Percentiles rank a stretch among this genome's conserved stretches.
Conservation (phyloP, 495 filamentous ascomycete genomes). For the Podospora anserina region DNA sequence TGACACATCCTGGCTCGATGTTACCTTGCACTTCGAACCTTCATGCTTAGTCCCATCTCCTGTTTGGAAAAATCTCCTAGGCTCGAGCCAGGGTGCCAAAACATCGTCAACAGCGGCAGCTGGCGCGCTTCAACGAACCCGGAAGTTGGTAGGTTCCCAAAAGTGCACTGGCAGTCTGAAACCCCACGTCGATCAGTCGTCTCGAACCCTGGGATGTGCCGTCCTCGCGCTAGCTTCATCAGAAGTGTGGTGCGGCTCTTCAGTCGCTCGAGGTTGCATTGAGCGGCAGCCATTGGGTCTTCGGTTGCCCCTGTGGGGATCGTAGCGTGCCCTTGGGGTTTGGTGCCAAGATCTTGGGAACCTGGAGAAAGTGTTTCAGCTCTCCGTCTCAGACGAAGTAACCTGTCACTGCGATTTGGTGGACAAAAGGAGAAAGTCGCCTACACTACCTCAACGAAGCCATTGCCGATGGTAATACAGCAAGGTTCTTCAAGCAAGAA, state of each 20-base stretch:
- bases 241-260: background rate
- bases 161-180: background rate
- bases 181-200: conserved; percentile 14
- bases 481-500: background rate
- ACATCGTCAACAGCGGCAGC: conserved; percentile 8
- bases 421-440: too few relatives aligned
- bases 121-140: background rate
- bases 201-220: background rate
- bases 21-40: background rate
- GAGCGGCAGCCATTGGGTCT: background rate
- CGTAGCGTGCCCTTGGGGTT: background rate
- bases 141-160: background rate
- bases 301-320: background rate
- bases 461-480: background rate
- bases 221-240: background rate
- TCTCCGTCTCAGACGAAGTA: background rate
- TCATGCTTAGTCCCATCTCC: background rate
- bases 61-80: conserved; percentile 3
- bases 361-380: background rate
- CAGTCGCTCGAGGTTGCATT: background rate
- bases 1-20: background rate
- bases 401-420: background rate
- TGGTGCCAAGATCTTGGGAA: background rate
- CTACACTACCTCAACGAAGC: background rate
- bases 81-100: conserved; percentile 2